Evolutionary conservation across 2,329 filamentous ascomycete species (phyloP).

Genomic region (Mariannaea elegans): DNA sequence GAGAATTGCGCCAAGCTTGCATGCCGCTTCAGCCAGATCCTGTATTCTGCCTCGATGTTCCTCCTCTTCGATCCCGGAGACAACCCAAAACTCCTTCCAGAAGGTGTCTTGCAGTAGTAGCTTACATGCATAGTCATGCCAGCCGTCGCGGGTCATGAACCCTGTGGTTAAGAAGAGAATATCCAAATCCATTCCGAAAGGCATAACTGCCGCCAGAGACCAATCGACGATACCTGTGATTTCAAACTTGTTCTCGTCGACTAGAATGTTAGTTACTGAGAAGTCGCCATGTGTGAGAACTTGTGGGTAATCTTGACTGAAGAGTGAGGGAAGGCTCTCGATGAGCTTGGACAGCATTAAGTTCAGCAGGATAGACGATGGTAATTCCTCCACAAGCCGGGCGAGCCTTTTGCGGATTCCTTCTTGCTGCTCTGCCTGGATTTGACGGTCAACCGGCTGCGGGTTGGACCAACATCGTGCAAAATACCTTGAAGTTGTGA

Average conservation of each 20-base stretch:
- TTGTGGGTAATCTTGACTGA: slow-evolving; percentile 39
- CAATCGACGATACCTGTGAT: slow-evolving; percentile 44
- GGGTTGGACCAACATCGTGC: slow-evolving; percentile 35
- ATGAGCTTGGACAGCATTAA: slow-evolving; percentile 27
- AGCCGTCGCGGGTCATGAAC: slow-evolving; percentile 38
- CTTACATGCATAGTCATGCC: slow-evolving; percentile 40
- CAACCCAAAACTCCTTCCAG: slow-evolving; percentile 42
- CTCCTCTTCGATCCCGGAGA: slow-evolving; percentile 31
- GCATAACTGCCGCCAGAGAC: slow-evolving; percentile 39
- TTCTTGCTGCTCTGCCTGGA: slow-evolving; percentile 21
- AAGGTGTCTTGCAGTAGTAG: slow-evolving; percentile 31
- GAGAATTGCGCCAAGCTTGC: slow-evolving; percentile 40
- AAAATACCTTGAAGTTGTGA: slow-evolving; percentile 36
- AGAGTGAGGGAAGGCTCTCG: slow-evolving; percentile 36
- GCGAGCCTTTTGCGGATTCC: slow-evolving; percentile 32
- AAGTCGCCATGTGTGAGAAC: slow-evolving; percentile 43
- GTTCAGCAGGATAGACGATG: slow-evolving; percentile 16
- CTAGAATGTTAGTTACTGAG: slow-evolving; percentile 42
- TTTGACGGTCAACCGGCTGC: slow-evolving; percentile 17
- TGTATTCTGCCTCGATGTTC: slow-evolving; percentile 21
- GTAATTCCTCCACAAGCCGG: slow-evolving; percentile 19
- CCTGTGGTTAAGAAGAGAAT: slow-evolving; percentile 39
- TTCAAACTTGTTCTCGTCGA: slow-evolving; percentile 34
- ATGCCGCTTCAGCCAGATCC: slow-evolving; percentile 34
- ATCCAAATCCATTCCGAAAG: slow-evolving; percentile 34